Percentiles rank a stretch among this genome's conserved stretches.
Evolutionary conservation across 768 basidiomycete genomes (phyloP).

Genomic region (Amanita pseudoporphyria): DNA sequence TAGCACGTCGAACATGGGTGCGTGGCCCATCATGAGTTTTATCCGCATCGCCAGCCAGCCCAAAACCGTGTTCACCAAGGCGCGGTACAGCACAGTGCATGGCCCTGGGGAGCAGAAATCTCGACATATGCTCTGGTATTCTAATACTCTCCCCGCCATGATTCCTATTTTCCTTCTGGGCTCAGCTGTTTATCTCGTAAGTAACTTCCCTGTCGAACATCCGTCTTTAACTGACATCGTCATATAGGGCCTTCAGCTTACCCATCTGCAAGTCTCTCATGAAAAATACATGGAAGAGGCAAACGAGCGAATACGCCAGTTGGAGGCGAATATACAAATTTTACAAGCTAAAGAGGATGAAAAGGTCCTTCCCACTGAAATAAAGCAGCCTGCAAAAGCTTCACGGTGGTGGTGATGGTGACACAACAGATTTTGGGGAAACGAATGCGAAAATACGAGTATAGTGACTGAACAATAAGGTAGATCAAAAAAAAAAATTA

Average conservation of each 20-base stretch:
- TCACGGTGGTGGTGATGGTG: constrained; percentile 9
- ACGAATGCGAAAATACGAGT: background rate
- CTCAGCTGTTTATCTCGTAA: constrained; percentile 69
- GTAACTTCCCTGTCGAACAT: constrained; percentile 9
- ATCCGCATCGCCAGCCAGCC: too few relatives aligned
- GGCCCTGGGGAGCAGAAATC: constrained; percentile 19
- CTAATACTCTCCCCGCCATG: constrained; percentile 65
- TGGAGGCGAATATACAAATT: constrained; percentile 52
- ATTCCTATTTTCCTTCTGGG: constrained; percentile 70
- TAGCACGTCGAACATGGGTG: background rate
- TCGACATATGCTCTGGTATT: constrained; percentile 59
- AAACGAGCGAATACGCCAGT: constrained; percentile 32
- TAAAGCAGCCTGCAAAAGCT: constrained; percentile 5
- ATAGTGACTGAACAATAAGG: background rate
- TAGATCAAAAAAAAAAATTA: too few relatives aligned
- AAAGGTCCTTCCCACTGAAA: constrained; percentile 4
- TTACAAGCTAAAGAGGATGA: constrained; percentile 21
- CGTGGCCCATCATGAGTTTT: too few relatives aligned
- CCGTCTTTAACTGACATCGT: background rate
- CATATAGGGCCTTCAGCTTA: constrained; percentile 53
- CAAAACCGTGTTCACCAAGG: background rate
- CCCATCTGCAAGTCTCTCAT: constrained; percentile 53
- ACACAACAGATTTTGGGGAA: background rate
- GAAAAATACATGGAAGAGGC: constrained; percentile 66
- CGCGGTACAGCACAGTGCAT: background rate